Base-by-base conservation (phyloP, 2,329 filamentous ascomycete species). In the Colletotrichum viniferum region DNA sequence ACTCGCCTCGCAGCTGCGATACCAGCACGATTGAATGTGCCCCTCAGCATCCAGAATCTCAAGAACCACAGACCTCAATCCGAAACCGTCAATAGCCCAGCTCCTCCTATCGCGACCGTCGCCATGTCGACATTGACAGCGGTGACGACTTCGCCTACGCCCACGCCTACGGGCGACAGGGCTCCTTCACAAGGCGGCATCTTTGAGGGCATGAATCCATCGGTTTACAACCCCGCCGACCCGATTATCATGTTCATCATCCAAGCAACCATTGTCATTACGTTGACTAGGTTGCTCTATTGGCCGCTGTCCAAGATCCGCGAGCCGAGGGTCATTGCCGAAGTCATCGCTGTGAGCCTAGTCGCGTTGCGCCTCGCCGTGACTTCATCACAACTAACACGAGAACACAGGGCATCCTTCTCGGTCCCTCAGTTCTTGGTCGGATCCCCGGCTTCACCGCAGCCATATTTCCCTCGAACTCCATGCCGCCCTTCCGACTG, bases 391-490 rank as follows among this genome's bases (percentile, higher is more conserved):
- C 10, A 1, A 52, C 43, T 52, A 84, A 63, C 80, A 78, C 48
- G 83, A 78, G 91, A 93, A 93, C 79, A 89, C 91, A 28, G 94
- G 94, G 94, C 65, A 95, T 97, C 80, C 84, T 98, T 48, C 89
- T 98, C 2, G 96, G 96, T 4, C 96, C 96, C 2, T 97, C 96
- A 0, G 94, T 97, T 26, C 94, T 98, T 92, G 95, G 95, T 81
- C 92, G 94, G 66, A 95, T 98, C 26, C 95, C 95, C 2, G 92
- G 93, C 52, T 98, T 98, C 85, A 88, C 91, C 66, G 84, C 87
- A 4, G 88, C 93, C 77, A 96, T 98, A 78, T 98, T 98, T 80
- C 95, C 96, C 0, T 81, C 87, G 0, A 90, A 86, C 1, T 96
- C 95, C 4, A 94, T 97, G 83, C 92, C 95, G 3, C 92, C 93